These are phyloP conservation scores for Hexamita inflata DNA, from an alignment of 208 protist genomes.

Conservation along the genomic window DNA sequence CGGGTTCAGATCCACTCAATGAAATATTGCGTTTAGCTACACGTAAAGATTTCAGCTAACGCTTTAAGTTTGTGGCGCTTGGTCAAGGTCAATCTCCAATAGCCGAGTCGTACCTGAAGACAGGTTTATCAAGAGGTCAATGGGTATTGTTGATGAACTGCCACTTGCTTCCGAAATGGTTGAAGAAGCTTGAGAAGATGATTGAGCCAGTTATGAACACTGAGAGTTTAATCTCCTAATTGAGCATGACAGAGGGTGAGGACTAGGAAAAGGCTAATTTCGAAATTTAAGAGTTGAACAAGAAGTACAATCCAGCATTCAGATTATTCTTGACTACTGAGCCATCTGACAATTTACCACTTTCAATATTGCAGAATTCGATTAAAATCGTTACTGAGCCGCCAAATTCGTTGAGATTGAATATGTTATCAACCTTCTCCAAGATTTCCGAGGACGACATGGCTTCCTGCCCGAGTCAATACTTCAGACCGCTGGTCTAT, in stretches of 20 bases:
- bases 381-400: slow-evolving; percentile 84
- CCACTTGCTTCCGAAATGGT: slow-evolving; percentile 87
- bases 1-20: slow-evolving; percentile 84
- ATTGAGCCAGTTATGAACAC: slow-evolving; percentile 59
- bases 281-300: slow-evolving; percentile 28
- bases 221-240: background rate
- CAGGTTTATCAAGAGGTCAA: slow-evolving; percentile 72
- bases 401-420: slow-evolving; percentile 89
- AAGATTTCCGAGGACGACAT: slow-evolving; percentile 81
- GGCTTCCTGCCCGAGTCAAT: slow-evolving; percentile 69
- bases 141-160: slow-evolving; percentile 85
- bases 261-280: no score
- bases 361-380: slow-evolving; percentile 71
- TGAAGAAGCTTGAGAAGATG: slow-evolving; percentile 87
- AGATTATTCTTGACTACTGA: slow-evolving; percentile 94
- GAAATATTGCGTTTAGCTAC: slow-evolving; percentile 87
- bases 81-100: slow-evolving; percentile 87
- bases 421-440: slow-evolving; percentile 85
- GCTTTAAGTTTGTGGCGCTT: slow-evolving; percentile 77
- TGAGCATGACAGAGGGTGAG: background rate
- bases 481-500: slow-evolving; percentile 86
- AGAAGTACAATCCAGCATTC: slow-evolving; percentile 83
- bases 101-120: slow-evolving; percentile 78
- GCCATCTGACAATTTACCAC: slow-evolving; percentile 82
- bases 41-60: slow-evolving; percentile 62